A percentile compares a stretch with the other conserved stretches of the same genome.
phyloP scores from a whole-genome alignment of 345 rosid genomes.

The Citrus mangshanensis region DNA sequence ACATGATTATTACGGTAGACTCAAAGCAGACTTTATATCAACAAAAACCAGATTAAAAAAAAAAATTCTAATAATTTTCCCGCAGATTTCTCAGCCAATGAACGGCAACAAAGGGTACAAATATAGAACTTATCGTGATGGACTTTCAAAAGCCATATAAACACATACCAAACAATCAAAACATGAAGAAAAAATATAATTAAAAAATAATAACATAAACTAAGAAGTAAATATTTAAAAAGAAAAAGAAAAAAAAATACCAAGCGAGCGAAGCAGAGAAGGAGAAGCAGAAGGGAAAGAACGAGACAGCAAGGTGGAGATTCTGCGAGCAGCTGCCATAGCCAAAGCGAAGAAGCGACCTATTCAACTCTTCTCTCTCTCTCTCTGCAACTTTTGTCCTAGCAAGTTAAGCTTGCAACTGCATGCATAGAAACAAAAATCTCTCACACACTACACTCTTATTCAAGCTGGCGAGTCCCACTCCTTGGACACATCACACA shows the following conservation, averaged over 20 bases:
- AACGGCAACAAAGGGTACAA: not conserved
- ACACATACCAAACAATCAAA: not conserved
- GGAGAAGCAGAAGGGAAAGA: conserved; percentile 35
- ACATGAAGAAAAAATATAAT: not conserved
- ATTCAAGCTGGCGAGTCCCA: too few species aligned
- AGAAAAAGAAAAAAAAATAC: conserved; percentile 18
- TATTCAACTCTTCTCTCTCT: too few species aligned
- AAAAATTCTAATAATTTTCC: not conserved
- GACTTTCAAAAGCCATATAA: not conserved
- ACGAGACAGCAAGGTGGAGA: conserved; percentile 50
- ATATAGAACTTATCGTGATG: too few species aligned
- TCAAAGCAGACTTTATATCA: not conserved
- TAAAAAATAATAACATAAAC: not conserved
- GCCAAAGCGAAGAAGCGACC: conserved; percentile 3
- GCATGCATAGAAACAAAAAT: too few species aligned
- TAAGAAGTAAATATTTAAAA: not conserved
- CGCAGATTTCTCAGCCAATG: not conserved
- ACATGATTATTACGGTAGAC: not conserved
- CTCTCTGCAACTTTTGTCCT: too few species aligned
- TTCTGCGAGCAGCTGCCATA: conserved; percentile 69
- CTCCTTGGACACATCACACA: too few species aligned
- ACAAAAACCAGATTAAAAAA: not conserved
- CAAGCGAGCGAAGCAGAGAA: conserved; percentile 40
- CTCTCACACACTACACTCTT: too few species aligned
- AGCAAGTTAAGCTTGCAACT: too few species aligned